phyloP scores from a whole-genome alignment of 805 yeast genomes.

The Wickerhamomyces sydowiorum region DNA sequence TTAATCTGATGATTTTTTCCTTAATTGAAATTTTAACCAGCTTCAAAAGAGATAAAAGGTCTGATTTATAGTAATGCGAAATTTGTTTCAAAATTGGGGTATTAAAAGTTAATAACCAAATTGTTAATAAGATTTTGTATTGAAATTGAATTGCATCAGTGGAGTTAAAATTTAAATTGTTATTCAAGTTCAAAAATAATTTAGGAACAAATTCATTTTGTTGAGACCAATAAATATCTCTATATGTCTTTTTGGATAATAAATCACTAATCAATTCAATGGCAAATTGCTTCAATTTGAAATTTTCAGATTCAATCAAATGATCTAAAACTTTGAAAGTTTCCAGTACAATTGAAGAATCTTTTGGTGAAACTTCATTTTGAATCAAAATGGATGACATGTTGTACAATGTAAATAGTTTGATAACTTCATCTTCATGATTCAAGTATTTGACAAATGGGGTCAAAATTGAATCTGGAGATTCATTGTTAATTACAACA shows the following conservation, averaged over 20 bases:
- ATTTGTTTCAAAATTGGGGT: constrained; percentile 42
- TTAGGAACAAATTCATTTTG: constrained; percentile 40
- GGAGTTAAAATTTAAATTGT: constrained; percentile 25
- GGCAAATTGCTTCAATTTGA: constrained; percentile 53
- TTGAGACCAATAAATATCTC: constrained; percentile 43
- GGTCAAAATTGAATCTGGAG: constrained; percentile 12
- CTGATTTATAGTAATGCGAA: constrained; percentile 46
- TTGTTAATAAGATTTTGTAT: constrained; percentile 68
- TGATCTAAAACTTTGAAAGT: constrained; percentile 10
- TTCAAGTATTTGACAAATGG: constrained; percentile 49
- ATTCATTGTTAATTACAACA: constrained; percentile 10
- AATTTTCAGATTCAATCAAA: constrained; percentile 29
- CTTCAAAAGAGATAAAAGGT: constrained; percentile 36
- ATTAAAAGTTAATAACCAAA: constrained; percentile 85
- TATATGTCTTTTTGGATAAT: constrained; percentile 46
- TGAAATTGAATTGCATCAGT: constrained; percentile 55
- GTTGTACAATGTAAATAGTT: constrained; percentile 49
- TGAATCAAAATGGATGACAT: constrained; percentile 42
- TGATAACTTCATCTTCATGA: constrained; percentile 50
- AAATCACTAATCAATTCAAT: constrained; percentile 63
- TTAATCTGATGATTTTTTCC: constrained; percentile 82
- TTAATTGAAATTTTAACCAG: constrained; percentile 80
- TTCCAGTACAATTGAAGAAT: constrained; percentile 21
- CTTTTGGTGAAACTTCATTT: constrained; percentile 17
- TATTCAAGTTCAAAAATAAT: constrained; percentile 40